Base-by-base conservation (phyloP, 495 filamentous ascomycete genomes). In the Tuber aestivum region DNA sequence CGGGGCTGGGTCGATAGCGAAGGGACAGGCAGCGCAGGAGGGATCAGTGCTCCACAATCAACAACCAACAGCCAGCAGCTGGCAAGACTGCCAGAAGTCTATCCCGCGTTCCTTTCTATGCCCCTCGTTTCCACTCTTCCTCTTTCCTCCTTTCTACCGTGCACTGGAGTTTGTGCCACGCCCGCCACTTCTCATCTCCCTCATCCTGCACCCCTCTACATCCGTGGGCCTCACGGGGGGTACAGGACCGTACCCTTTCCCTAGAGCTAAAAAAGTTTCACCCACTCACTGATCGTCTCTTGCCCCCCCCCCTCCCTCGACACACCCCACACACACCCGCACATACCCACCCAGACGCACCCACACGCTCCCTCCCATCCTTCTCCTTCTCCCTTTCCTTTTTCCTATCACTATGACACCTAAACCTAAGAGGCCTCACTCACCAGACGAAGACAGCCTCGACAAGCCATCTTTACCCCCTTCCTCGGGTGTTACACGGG, bases 391-490 rank as follows among this genome's bases (percentile, higher is more conserved):
- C 50, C 50, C 2, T 35, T 65, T 35, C 56, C 56, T 65, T 65
- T 65, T 65, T 35, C 56, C 10, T 27, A 35, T 35, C 56, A 65
- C 56, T 65, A 65, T 65, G 56, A 65, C 56, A 65, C 56, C 56
- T 35, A 65, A 65, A 35, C 56, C 56, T 35, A 65, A 65, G 56
- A 65, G 56, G 56, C 56, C 27, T 35, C 56, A 35, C 56, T 65
- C 56, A 65, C 56, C 56, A 65, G 56, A 65, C 56, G 27, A 65
- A 65, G 56, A 65, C 56, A 65, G 56, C 56, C 56, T 65, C 56
- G 56, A 65, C 56, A 65, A 65, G 27, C 27, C 56, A 65, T 65
- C 56, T 27, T 18, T 65, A 32, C 32, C 56, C 27, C 56, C 56
- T 32, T 14, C 56, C 8, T 35, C 32, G 0, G 56, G 56, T 8